phyloP scores from a whole-genome alignment of 78 protist genomes.

The Polysphondylium violaceum region DNA sequence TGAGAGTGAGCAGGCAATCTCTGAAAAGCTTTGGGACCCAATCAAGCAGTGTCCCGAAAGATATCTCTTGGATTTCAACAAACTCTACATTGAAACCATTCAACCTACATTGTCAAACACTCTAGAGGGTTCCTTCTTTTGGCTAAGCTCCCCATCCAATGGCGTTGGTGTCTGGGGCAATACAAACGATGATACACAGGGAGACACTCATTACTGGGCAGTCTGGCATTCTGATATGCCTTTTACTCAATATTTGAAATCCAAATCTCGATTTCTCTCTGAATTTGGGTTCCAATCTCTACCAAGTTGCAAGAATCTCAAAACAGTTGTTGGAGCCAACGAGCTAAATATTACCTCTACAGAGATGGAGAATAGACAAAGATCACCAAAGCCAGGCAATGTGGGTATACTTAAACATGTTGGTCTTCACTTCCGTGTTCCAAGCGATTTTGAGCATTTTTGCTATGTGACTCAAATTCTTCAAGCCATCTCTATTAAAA shows the following conservation, averaged over 20 bases:
- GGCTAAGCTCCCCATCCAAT: conserved; percentile 88
- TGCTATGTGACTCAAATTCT: conserved; percentile 57
- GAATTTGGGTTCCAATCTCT: conserved; percentile 92
- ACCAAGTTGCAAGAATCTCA: conserved; percentile 45
- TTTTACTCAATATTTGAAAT: conserved; percentile 40
- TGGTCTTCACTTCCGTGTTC: conserved; percentile 65
- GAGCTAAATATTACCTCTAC: conserved; percentile 79
- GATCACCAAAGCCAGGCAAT: conserved; percentile 80
- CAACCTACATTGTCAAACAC: conserved; percentile 7
- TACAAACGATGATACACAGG: conserved; percentile 48
- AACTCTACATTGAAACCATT: conserved; percentile 80
- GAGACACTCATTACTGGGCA: conserved; percentile 81
- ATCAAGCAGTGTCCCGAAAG: conserved; percentile 19
- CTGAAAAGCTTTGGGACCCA: conserved; percentile 54
- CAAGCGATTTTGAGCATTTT: conserved; percentile 12
- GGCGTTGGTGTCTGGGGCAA: conserved; percentile 81
- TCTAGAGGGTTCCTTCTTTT: conserved; percentile 79
- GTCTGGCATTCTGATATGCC: conserved; percentile 82
- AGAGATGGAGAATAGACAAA: conserved; percentile 75
- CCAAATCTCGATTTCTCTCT: conserved; percentile 83
- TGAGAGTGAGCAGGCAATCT: conserved; percentile 90
- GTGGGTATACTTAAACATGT: conserved; percentile 60
- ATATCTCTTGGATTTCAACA: conserved; percentile 79
- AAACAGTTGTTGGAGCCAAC: conserved; percentile 9
- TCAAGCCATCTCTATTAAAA: conserved; percentile 71